These are phyloP conservation scores for Gillenia trifoliata DNA, from an alignment of 306 rosid species.

Conservation along the genomic window DNA sequence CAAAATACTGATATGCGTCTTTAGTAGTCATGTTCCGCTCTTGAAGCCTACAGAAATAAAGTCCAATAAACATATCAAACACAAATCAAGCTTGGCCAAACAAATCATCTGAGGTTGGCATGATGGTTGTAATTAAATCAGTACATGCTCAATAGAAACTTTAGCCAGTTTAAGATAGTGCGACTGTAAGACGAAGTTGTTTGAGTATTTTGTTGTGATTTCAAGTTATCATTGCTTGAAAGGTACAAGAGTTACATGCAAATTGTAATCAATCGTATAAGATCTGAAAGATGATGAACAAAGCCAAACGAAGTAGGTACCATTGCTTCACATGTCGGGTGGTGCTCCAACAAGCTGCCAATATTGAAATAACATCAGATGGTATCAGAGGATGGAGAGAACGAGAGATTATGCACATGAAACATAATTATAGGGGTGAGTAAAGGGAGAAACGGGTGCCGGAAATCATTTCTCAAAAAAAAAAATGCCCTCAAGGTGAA, in stretches of 20 bases:
- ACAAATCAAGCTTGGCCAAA: conserved; percentile 5
- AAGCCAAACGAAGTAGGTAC: conserved; percentile 33
- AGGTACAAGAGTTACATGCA: not conserved
- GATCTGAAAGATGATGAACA: not conserved
- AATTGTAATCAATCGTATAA: not conserved
- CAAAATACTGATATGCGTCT: conserved; percentile 85
- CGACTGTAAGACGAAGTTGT: not conserved
- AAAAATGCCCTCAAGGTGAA: not conserved
- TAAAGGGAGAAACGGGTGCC: not conserved
- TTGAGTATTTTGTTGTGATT: not conserved
- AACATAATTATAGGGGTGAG: not conserved
- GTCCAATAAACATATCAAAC: conserved; percentile 14
- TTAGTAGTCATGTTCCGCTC: conserved; percentile 59
- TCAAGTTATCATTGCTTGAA: not conserved
- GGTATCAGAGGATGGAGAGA: not conserved
- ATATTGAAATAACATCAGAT: conserved; percentile 23
- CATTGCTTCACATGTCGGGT: conserved; percentile 72
- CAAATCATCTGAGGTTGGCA: not conserved
- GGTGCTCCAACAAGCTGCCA: conserved; percentile 84
- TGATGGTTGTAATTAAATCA: not conserved
- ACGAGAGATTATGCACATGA: not conserved
- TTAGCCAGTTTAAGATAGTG: not conserved
- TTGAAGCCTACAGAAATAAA: conserved; percentile 63
- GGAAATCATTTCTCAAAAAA: not conserved
- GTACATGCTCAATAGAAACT: not conserved